Evolutionary conservation across 116 monocot species (phyloP), one percentile per base, ranked within the genome.

Genomic region (Cymodocea nodosa): DNA sequence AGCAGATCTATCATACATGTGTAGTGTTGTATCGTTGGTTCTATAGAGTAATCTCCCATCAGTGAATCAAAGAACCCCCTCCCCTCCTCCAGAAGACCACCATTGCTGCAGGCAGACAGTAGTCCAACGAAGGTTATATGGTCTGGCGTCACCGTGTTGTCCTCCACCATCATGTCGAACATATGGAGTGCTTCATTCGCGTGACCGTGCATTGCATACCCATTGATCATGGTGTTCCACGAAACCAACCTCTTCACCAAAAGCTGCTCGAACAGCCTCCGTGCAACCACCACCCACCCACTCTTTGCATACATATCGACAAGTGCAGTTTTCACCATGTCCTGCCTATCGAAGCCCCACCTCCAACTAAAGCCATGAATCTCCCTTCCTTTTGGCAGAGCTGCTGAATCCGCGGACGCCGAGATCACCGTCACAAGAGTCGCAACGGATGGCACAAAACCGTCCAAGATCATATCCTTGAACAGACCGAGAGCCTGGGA

Each of bases 291-390:
- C 30, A 87, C 73, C 65, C 64, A 60, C 9, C 87, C 87, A 25
- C 87, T 74, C 79, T 87, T 87, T 4, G 83, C 75, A 49, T 87
- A 87, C 80, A 87, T 80, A 50, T 87, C 87, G 0, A 87, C 16
- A 13, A 87, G 71, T 5, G 87, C 78, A 16, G 83, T 83, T 51
- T 74, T 81, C 64, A 87, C 73, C 48, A 70, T 87, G 39, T 80
- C 78, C 5, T 76, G 22, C 1, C 40, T 19, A 9, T 61, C 73
- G 13, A 83, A 83, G 2, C 81, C 78, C 16, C 73, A 22, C 36
- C 83, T 66, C 72, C 69, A 73, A 25, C 78, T 57, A 44, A 73
- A 71, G 2, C 80, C 81, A 71, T 87, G 87, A 15, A 84, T 73
- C 67, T 76, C 78, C 56, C 81, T 67, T 17, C 83, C 86, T 52